phyloP scores from a whole-genome alignment of 306 rosid species.

The Cotoneaster glaucophyllus region DNA sequence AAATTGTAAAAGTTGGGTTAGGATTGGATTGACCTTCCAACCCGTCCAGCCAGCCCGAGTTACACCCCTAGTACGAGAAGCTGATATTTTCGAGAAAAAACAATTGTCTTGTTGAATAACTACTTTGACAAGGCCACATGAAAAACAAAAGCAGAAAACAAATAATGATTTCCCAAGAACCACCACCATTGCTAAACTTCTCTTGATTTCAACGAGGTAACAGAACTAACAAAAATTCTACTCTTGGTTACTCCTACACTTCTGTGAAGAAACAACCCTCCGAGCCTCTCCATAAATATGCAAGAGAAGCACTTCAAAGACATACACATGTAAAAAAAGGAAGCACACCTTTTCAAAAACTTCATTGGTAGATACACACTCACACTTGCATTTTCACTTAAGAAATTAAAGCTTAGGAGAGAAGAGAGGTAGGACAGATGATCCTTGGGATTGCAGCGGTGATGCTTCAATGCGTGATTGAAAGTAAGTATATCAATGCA shows the following conservation, averaged over 20 bases:
- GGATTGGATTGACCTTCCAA: too few relatives aligned
- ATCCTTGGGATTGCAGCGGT: conserved; percentile 30
- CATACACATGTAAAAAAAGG: not conserved
- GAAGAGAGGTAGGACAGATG: conserved; percentile 18
- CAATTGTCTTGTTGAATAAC: not conserved
- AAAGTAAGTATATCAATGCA: conserved; percentile 40
- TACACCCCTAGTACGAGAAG: not conserved
- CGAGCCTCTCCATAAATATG: not conserved
- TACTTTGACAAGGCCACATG: conserved; percentile 1
- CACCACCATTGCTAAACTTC: not conserved
- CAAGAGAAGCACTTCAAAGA: not conserved
- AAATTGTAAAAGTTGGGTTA: too few relatives aligned
- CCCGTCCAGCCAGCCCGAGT: too few relatives aligned
- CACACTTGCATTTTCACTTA: not conserved
- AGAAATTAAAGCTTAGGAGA: not conserved
- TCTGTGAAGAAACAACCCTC: not conserved
- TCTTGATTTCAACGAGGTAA: not conserved
- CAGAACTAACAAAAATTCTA: not conserved
- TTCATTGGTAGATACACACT: not conserved
- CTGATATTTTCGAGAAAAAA: not conserved
- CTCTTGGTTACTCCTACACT: conserved; percentile 8
- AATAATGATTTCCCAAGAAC: not conserved
- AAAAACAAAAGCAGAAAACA: not conserved
- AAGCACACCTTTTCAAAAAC: not conserved
- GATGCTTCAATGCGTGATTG: conserved; percentile 39